Base-by-base conservation (phyloP, 139 green algal genomes). In the Chlamydomonas sp. region DNA sequence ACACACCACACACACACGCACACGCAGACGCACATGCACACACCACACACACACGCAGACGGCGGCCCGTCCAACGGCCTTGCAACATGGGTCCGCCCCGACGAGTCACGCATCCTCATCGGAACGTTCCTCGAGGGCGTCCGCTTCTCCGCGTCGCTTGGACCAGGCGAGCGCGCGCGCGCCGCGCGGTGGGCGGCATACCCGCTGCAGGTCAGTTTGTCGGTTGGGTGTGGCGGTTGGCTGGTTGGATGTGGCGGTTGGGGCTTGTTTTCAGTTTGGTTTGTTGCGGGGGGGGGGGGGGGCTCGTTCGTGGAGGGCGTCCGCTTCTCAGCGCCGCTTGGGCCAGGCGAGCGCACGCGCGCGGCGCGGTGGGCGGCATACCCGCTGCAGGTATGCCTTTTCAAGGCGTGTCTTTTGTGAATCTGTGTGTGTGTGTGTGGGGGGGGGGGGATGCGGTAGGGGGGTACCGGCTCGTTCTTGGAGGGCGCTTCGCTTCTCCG, bases 71-170 rank as follows among this genome's bases (percentile, higher is more conserved):
- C n/a, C n/a, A n/a, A n/a, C n/a, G n/a, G n/a, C n/a, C n/a, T n/a
- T n/a, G n/a, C n/a, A n/a, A n/a, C n/a, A n/a, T n/a, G n/a, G n/a
- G n/a, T n/a, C 71, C 77, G 76, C 49, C 60, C 49, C 5, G 36
- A 81, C 50, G 76, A 81, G 76, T 31, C 69, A 16, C 71, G 76
- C 1, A 13, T 73, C 37, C 76, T 73, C 49, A 26, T 81, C 38
- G 31, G 35, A 2, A 37, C 67, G 30, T 81, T 81, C 43, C 31
- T 66, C 16, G n/a, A 69, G 5, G 22, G 24, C 33, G 36, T 54
- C 61, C 76, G 76, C 37, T 50, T 73, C 35, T 48, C 30, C 43
- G 31, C 59, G 8, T 16, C 30, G 1, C 69, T 70, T 61, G 70
- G 65, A 1, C 76, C 76, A 0, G 8, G 58, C 20, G n/a, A 54